Conservation (phyloP, 2,329 filamentous ascomycete species). For the Seiridium unicorne region DNA sequence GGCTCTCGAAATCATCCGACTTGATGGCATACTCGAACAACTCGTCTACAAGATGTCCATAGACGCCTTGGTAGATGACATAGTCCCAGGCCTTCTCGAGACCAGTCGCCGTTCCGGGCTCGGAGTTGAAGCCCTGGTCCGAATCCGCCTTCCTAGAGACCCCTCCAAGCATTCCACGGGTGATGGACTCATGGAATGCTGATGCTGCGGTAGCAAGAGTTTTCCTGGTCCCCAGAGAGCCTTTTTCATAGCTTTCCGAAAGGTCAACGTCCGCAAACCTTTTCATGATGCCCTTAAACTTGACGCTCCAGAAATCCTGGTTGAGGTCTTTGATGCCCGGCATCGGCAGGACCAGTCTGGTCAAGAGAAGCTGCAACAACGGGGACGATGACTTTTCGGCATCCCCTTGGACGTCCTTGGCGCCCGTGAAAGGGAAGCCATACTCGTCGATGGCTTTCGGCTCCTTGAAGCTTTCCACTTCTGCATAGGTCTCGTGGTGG, state of each 20-base stretch:
- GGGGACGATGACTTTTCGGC: conserved; percentile 51
- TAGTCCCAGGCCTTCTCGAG: conserved; percentile 66
- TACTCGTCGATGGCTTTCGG: conserved; percentile 64
- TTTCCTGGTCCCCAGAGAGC: conserved; percentile 70
- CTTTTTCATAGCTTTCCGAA: conserved; percentile 82
- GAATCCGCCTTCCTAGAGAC: conserved; percentile 30
- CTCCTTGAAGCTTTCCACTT: conserved; percentile 71
- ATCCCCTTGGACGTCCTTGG: neutral
- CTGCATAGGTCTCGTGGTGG: conserved; percentile 59
- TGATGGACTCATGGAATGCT: conserved; percentile 67
- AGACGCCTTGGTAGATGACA: conserved; percentile 63
- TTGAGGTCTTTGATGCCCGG: conserved; percentile 66
- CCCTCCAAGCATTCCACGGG: conserved; percentile 65
- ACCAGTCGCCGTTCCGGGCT: conserved; percentile 52
- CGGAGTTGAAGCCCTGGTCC: neutral
- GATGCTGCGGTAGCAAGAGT: conserved; percentile 71
- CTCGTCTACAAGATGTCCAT: conserved; percentile 65
- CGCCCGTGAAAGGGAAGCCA: conserved; percentile 63
- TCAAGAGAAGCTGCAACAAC: conserved; percentile 66
- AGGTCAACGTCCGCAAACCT: conserved; percentile 66
- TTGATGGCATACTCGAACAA: conserved; percentile 60
- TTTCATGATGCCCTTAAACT: conserved; percentile 57
- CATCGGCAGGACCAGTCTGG: conserved; percentile 61
- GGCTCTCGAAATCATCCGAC: conserved; percentile 61
- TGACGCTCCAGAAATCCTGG: conserved; percentile 63